Base-by-base conservation (phyloP, 2,329 filamentous ascomycete species). In the Dothideomycetes sp. region DNA sequence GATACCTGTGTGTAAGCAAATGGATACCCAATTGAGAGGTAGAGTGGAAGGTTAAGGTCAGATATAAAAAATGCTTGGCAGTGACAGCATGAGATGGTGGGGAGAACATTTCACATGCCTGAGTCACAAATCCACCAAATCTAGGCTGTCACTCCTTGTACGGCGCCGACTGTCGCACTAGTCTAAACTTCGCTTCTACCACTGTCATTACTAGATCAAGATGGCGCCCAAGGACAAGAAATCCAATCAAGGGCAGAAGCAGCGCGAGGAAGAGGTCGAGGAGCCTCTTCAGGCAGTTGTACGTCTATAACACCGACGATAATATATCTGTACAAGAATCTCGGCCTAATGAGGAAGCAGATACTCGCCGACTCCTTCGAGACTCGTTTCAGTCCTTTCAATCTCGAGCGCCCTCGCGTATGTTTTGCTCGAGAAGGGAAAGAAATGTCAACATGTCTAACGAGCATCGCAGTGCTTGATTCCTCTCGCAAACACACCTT, bases 301-400 rank as follows among this genome's bases (percentile, higher is more conserved):
- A 61, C 46, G 70, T 64, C 37, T 31, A 37, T 33, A n/a, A n/a
- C n/a, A n/a, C n/a, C n/a, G n/a, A n/a, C n/a, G n/a, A n/a, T n/a
- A n/a, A 31, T 29, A 43, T 29, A 40, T 37, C 31, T 40, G 31
- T 41, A 19, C 43, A 8, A 29, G 14, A 29, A 19, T 5, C 19
- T n/a, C 10, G 19, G 17, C 5, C 4, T 14, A 18, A 41, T 30
- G 38, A 41, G 35, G 11, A 31, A 37, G 19, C 54, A 91, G 83
- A 73, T 98, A 43, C 77, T 98, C 48, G 84, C 89, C 49, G 91
- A 98, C 68, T 88, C 86, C 1, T 98, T 94, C 59, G 88, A 96
- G 62, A 87, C 86, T 35, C 73, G 86, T 59, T 98, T 94, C 64
- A 77, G 73, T 51, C 91, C 91, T 0, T 91, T 96, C 56, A 89